Percentiles rank a stretch among this genome's conserved stretches.
phyloP scores from a whole-genome alignment of 768 basidiomycete genomes.

The Trametes cubensis region DNA sequence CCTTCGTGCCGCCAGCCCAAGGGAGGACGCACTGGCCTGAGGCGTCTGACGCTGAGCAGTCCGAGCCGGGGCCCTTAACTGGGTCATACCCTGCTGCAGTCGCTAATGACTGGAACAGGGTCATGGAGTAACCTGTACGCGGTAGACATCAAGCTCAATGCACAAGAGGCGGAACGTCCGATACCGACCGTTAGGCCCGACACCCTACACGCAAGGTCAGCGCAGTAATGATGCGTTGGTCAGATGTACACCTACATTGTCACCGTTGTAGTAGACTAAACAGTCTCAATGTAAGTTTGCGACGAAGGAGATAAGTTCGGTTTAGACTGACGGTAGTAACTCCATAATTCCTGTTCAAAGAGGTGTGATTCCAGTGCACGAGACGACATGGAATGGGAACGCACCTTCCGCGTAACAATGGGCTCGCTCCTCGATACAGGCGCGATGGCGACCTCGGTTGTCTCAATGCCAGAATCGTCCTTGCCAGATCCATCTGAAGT shows the following conservation, averaged over 20 bases:
- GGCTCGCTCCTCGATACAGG: slow-evolving; percentile 52
- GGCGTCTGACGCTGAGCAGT: slow-evolving; percentile 56
- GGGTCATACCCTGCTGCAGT: slow-evolving; percentile 78
- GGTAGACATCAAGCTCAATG: not conserved
- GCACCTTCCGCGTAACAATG: slow-evolving; percentile 58
- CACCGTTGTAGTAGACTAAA: slow-evolving; percentile 80
- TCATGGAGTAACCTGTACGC: slow-evolving; percentile 58
- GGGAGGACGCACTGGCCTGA: slow-evolving; percentile 80
- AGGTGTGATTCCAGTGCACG: not conserved
- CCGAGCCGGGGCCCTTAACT: slow-evolving; percentile 65
- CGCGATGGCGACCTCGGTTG: slow-evolving; percentile 16
- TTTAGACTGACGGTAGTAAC: slow-evolving; percentile 64
- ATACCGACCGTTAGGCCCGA: slow-evolving; percentile 55
- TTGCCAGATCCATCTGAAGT: slow-evolving; percentile 14
- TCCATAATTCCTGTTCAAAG: slow-evolving; percentile 63
- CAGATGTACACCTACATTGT: slow-evolving; percentile 55
- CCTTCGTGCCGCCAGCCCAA: slow-evolving; percentile 73
- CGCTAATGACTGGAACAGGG: slow-evolving; percentile 72
- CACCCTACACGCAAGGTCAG: slow-evolving; percentile 48
- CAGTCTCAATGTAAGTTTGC: no score
- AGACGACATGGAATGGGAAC: not conserved
- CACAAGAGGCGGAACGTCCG: not conserved
- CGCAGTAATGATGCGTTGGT: not conserved
- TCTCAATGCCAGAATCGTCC: slow-evolving; percentile 2
- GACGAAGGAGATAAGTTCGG: not conserved